These are phyloP conservation scores for Amauroascus niger DNA, from an alignment of 2,329 filamentous ascomycete species.

Conservation along the genomic window DNA sequence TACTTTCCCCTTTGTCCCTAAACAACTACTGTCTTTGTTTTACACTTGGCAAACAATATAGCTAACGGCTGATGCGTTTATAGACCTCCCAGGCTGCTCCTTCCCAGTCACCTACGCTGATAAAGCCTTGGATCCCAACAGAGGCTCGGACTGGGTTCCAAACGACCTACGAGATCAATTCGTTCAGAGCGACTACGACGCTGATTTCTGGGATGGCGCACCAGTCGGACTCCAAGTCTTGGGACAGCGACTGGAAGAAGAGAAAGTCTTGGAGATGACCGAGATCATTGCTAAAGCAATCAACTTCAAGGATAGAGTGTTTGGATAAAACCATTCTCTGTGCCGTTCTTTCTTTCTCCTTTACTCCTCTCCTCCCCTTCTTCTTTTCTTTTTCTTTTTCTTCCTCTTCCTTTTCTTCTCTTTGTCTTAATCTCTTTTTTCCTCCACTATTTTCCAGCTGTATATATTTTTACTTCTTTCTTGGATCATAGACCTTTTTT, in stretches of 20 bases:
- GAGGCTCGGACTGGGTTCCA: constrained; percentile 22
- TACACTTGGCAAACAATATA: background rate
- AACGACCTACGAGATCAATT: constrained; percentile 21
- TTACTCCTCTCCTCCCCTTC: too few species aligned
- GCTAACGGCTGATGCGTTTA: background rate
- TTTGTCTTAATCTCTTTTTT: too few species aligned
- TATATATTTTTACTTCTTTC: background rate
- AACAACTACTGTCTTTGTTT: background rate
- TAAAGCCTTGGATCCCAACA: constrained; percentile 16
- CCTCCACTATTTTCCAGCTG: background rate
- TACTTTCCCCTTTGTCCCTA: too few species aligned
- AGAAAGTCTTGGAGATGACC: constrained; percentile 34
- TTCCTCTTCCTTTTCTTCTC: too few species aligned
- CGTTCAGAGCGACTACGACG: constrained; percentile 33
- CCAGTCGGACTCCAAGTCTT: constrained; percentile 43
- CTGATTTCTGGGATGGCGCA: constrained; percentile 41
- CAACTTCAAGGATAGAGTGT: constrained; percentile 6
- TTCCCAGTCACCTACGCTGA: constrained; percentile 46
- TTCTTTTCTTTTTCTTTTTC: too few species aligned
- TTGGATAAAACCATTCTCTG: background rate
- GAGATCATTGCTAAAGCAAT: constrained; percentile 20
- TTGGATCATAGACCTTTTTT: background rate
- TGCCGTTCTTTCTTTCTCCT: background rate
- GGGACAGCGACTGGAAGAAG: constrained; percentile 42
- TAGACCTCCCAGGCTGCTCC: constrained; percentile 14